phyloP scores from a whole-genome alignment of 768 basidiomycete species.

The Leccinellum albellum region DNA sequence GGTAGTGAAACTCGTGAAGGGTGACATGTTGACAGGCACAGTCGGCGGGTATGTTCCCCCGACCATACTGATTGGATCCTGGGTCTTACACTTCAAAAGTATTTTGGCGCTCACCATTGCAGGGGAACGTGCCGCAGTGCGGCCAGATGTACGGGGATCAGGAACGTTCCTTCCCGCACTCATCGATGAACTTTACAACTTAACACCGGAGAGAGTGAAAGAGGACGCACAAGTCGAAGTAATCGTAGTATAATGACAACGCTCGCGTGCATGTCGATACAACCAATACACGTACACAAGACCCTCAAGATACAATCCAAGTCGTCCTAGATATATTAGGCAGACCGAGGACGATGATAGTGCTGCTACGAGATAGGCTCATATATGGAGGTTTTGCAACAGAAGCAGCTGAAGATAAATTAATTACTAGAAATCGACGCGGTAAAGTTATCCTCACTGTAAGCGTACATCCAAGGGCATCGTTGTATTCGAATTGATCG shows the following conservation, averaged over 20 bases:
- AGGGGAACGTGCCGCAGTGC: conserved; percentile 51
- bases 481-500: background rate
- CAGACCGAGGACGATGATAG: too few relatives aligned
- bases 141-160: conserved; percentile 54
- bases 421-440: background rate
- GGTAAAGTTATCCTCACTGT: background rate
- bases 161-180: conserved; percentile 63
- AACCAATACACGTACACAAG: too few relatives aligned
- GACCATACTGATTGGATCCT: background rate
- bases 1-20: conserved; percentile 53
- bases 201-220: conserved; percentile 37
- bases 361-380: too few relatives aligned
- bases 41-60: conserved; percentile 61
- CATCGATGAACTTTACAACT: conserved; percentile 55
- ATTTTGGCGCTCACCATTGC: conserved; percentile 58
- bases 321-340: too few relatives aligned
- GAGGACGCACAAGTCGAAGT: conserved; percentile 29
- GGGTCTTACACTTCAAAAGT: conserved; percentile 28
- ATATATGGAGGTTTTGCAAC: too few relatives aligned
- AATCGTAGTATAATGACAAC: background rate
- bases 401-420: background rate
- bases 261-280: background rate
- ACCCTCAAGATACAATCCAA: too few relatives aligned
- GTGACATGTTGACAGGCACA: conserved; percentile 74
- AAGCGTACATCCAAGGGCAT: background rate